Base-by-base conservation (phyloP, 2,329 filamentous ascomycete species). In the Chrysoporthe austroafricana region DNA sequence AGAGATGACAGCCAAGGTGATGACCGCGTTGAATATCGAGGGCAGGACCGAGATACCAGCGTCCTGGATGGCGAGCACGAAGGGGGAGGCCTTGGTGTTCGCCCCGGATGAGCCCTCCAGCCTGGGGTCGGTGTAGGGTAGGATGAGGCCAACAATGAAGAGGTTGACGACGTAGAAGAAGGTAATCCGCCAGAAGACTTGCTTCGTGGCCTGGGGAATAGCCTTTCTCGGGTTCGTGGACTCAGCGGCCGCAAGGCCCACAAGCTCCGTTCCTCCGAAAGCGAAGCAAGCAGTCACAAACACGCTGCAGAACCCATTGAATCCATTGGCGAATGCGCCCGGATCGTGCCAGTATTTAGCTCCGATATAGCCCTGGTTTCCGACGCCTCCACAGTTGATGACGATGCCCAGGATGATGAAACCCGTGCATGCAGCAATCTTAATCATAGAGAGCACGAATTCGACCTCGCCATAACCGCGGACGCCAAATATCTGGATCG, bases 391-490 rank as follows among this genome's bases (percentile, higher is more conserved):
- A 64, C 79, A 81, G 74, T 88, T 83, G 73, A 89, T 83, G 66
- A 89, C 77, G 64, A 90, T 87, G 57, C 85, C 87, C 36, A 90
- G 78, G 71, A 91, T 83, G 74, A 91, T 90, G 75, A 91, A 90
- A 5, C 88, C 88, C 11, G 85, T 78, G 73, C 85, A 84, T 58
- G 88, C 86, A 14, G 79, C 73, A 71, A 90, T 81, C 76, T 90
- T 90, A 74, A 89, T 81, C 66, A 84, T 78, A 70, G 81, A 82
- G 26, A 89, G 82, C 34, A 85, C 68, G 70, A 88, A 89, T 73
- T 90, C 87, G 70, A 88, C 84, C 78, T 85, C 86, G 68, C 80
- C 85, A 66, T 86, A 87, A n/a, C 84, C 84, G n/a, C 81, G 77
- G 13, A 88, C 84, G 34, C 86, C 85, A 69, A 87, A 86, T 66